Evolutionary conservation across 352 stramenopile genomes (phyloP).

Genomic region (Phytophthora nicotianae): DNA sequence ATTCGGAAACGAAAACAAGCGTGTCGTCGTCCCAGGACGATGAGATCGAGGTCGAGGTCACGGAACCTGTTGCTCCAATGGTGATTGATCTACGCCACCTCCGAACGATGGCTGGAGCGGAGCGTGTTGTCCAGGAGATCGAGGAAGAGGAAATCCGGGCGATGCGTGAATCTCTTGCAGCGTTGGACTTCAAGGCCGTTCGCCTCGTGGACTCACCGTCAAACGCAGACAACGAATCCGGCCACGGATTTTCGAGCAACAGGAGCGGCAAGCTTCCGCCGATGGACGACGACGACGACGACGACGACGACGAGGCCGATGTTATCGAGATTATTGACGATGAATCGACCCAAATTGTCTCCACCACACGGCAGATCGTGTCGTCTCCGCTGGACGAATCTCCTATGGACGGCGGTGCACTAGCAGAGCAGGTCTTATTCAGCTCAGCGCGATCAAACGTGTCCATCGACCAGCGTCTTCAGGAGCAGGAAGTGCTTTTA

Average conservation of each 20-base stretch:
- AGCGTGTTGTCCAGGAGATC: conserved; percentile 39
- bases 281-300: conserved; percentile 34
- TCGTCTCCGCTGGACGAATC: conserved; percentile 35
- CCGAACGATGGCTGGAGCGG: conserved; percentile 38
- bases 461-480: conserved; percentile 42
- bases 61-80: conserved; percentile 25
- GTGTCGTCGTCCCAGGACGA: conserved; percentile 37
- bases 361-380: conserved; percentile 35
- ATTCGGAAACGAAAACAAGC: conserved; percentile 40
- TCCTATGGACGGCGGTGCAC: conserved; percentile 7
- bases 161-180: conserved; percentile 40
- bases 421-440: conserved; percentile 33
- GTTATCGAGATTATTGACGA: conserved; percentile 31
- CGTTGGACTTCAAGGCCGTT: conserved; percentile 35
- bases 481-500: conserved; percentile 42
- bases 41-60: conserved; percentile 23
- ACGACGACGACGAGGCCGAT: conserved; percentile 31
- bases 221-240: conserved; percentile 6
- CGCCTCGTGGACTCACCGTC: conserved; percentile 23
- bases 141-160: conserved; percentile 39
- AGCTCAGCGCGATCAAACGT: conserved; percentile 25
- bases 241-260: conserved; percentile 23
- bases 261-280: conserved; percentile 25
- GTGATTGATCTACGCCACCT: conserved; percentile 46
- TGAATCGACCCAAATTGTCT: conserved; percentile 27